phyloP scores from a whole-genome alignment of 108 stramenopile species.

The Cyclostephanos invisitatus region DNA sequence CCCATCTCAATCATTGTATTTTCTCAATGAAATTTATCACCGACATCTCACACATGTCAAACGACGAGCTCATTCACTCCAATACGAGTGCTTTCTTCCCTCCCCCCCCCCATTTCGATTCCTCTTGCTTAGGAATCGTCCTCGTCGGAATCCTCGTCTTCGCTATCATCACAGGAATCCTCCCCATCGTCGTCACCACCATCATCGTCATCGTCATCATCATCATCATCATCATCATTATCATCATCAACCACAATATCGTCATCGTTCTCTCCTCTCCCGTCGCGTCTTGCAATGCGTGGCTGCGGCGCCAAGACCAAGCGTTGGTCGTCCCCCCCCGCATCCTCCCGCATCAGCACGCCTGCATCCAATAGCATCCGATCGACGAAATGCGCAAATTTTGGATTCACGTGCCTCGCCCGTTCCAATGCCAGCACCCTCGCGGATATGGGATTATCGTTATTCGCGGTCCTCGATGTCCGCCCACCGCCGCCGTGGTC shows the following conservation, averaged over 20 bases:
- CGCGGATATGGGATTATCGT: too few species aligned
- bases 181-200: background rate
- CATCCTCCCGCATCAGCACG: slow-evolving; percentile 35
- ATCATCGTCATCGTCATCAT: background rate
- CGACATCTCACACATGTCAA: too few species aligned
- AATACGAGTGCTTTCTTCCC: too few species aligned
- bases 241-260: background rate
- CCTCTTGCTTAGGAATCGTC: background rate
- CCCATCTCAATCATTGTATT: too few species aligned
- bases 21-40: too few species aligned
- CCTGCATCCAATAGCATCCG: slow-evolving; percentile 65
- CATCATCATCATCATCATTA: background rate
- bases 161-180: background rate
- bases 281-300: background rate
- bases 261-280: background rate
- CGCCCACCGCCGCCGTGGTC: background rate
- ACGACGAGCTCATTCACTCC: too few species aligned
- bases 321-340: background rate
- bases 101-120: too few species aligned
- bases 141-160: background rate
- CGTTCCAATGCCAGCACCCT: slow-evolving; percentile 42
- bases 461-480: background rate
- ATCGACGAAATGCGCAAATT: slow-evolving; percentile 70
- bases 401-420: slow-evolving; percentile 49
- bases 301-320: background rate